Evolutionary conservation across 2,329 filamentous ascomycete genomes (phyloP), one percentile per base, ranked within the genome.

Genomic region (Alternaria atra): DNA sequence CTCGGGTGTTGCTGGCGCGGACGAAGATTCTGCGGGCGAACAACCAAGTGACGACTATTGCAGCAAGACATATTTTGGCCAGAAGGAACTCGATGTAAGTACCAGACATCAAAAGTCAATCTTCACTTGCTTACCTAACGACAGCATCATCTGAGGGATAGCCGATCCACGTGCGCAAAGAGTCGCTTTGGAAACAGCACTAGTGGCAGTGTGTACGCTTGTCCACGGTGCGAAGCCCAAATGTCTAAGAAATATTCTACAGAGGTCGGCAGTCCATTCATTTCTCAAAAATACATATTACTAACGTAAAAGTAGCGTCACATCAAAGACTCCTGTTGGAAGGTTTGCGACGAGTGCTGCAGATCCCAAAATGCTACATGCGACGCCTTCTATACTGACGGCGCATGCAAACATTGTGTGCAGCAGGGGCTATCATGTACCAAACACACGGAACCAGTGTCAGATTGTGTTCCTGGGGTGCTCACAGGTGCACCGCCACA

Each of bases 311-410:
- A 40, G 30, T 8, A 58, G 55, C 55, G 55, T 5, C 55, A 58
- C 17, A 54, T 58, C 32, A 53, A 42, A 17, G 55, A 54, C 29
- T 37, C 55, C n/a, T 58, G 55, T 7, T 69, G 67, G 67, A 66
- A 64, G 29, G 39, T 48, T 6, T 69, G 65, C 47, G 65, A 69
- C 34, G 63, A 63, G n/a, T 69, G 67, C 48, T 61, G 51, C 34
- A 48, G 53, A 15, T n/a, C 15, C 15, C 37, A 48, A 0, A 42
- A 40, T 9, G n/a, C 27, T 3, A 34, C 37, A 5, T 69, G 67
- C 20, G 59, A 69, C 40, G 64, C 55, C 6, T 9, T 17, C 5
- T 40, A 37, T 2, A 39, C 25, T 2, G 12, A 37, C n/a, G 63
- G 57, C 9, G 23, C 37, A 7, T 69, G 67, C 35, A 51, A 55